Evolutionary conservation across 495 filamentous ascomycete genomes (phyloP).

Genomic region (Immersiella caudata): DNA sequence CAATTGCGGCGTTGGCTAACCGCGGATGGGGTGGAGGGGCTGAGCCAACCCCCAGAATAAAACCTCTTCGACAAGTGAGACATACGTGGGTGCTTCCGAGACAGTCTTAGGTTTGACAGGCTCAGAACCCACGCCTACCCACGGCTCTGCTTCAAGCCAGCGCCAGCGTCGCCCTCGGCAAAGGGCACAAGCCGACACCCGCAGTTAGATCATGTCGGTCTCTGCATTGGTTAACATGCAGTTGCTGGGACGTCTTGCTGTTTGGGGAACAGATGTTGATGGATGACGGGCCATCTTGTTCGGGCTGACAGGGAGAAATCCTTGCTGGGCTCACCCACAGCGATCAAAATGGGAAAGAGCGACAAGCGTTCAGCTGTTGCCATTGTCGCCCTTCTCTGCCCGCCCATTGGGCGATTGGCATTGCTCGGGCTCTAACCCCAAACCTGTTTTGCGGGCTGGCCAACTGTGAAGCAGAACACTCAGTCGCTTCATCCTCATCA

Average conservation of each 20-base stretch:
- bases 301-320: neutral
- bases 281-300: neutral
- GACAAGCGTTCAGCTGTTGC: neutral
- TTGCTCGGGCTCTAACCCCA: too few relatives aligned
- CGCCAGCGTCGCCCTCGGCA: neutral
- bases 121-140: neutral
- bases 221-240: neutral
- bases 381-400: neutral
- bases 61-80: conserved; percentile 1
- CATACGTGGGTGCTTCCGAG: neutral
- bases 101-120: neutral
- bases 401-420: neutral
- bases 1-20: neutral
- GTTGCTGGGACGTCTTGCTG: too few relatives aligned
- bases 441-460: neutral
- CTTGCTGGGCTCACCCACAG: neutral
- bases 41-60: conserved; percentile 4
- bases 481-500: neutral
- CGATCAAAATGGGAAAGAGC: too few relatives aligned
- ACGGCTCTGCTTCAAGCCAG: too few relatives aligned
- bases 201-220: neutral
- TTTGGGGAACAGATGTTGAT: neutral
- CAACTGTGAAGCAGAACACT: neutral
- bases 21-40: neutral
- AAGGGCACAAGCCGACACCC: neutral